Conservation (phyloP, 2,329 filamentous ascomycete species). For the Coniochaeta sp. region DNA sequence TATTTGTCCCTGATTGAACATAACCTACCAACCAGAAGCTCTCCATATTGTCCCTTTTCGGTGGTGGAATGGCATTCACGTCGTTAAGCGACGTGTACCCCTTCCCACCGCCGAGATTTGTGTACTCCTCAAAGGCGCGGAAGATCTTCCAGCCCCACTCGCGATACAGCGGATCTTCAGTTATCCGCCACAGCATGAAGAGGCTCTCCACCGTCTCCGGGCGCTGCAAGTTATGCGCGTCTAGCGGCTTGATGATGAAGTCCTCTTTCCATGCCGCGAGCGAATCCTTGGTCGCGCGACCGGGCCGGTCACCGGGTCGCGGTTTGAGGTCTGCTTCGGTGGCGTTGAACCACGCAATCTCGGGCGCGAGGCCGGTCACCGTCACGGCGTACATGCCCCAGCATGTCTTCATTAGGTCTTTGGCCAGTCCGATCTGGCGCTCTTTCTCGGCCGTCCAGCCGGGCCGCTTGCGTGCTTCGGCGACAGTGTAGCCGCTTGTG, state of each 20-base stretch:
- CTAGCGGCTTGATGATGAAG: conserved; percentile 54
- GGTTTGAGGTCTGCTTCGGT: conserved; percentile 40
- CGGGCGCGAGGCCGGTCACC: conserved; percentile 59
- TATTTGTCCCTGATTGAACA: neutral
- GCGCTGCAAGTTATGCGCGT: conserved; percentile 56
- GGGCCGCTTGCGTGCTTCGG: conserved; percentile 40
- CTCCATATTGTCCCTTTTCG: conserved; percentile 17
- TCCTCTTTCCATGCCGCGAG: conserved; percentile 50
- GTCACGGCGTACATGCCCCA: conserved; percentile 68
- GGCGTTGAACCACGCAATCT: conserved; percentile 63
- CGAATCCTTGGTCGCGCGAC: conserved; percentile 10
- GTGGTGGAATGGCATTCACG: conserved; percentile 13
- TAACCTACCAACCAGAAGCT: conserved; percentile 18
- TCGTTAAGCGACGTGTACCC: conserved; percentile 15
- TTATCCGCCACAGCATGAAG: conserved; percentile 5
- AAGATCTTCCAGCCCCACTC: conserved; percentile 6
- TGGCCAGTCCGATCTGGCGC: conserved; percentile 59
- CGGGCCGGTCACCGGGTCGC: conserved; percentile 25
- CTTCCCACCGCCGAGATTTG: conserved; percentile 7
- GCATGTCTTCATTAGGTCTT: conserved; percentile 66
- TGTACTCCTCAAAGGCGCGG: conserved; percentile 8
- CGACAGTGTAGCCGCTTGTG: conserved; percentile 53
- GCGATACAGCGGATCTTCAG: conserved; percentile 4
- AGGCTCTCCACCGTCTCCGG: conserved; percentile 6
- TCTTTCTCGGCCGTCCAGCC: conserved; percentile 57